These are phyloP conservation scores for Botrytis medusae DNA, from an alignment of 2,329 filamentous ascomycete species.

Conservation along the genomic window DNA sequence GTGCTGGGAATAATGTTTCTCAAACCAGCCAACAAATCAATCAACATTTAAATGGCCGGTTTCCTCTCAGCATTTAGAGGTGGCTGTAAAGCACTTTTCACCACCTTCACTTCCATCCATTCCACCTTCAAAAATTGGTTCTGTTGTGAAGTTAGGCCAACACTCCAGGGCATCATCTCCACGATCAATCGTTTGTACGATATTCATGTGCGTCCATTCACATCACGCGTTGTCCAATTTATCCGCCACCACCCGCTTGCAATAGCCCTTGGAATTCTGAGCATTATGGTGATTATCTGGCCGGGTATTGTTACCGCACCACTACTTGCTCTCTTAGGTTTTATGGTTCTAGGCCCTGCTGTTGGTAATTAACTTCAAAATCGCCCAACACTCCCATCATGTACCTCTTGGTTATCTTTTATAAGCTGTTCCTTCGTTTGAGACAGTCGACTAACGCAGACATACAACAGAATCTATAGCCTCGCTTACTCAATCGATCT, in stretches of 20 bases:
- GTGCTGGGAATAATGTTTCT: background rate
- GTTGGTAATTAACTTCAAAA: background rate
- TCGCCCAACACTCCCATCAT: background rate
- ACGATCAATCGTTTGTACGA: background rate
- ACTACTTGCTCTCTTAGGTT: background rate
- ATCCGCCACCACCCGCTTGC: background rate
- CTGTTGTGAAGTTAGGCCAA: background rate
- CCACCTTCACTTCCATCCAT: background rate
- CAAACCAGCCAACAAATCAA: background rate
- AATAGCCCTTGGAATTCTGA: background rate
- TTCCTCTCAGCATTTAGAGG: background rate
- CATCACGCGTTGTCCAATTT: background rate
- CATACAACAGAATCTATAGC: background rate
- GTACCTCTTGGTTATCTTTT: too few species aligned
- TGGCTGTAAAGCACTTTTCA: background rate
- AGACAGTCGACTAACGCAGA: background rate
- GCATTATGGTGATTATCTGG: background rate
- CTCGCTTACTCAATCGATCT: background rate
- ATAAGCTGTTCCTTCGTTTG: rapidly evolving
- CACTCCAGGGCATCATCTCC: background rate
- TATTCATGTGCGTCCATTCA: background rate
- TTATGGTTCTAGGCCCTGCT: background rate
- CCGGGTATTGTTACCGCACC: background rate
- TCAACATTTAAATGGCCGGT: background rate
- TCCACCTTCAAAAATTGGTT: background rate